Evolutionary conservation across 306 rosid species (phyloP).

Genomic region (Dryas octopetala): DNA sequence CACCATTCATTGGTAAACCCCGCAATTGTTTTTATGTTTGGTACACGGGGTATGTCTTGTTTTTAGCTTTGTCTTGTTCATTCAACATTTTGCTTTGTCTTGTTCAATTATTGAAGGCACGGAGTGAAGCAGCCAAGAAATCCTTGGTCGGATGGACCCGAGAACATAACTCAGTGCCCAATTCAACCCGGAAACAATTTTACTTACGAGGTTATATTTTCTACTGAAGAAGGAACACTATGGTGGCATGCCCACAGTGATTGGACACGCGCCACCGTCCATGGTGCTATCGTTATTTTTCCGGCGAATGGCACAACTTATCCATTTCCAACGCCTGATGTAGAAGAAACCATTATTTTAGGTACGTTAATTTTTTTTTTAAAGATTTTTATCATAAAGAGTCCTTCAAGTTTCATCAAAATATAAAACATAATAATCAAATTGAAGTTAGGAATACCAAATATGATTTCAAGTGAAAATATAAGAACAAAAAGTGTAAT

Average conservation of each 20-base stretch:
- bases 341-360: slow-evolving; percentile 13
- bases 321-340: slow-evolving; percentile 31
- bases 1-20: slow-evolving; percentile 35
- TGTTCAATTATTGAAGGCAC: slow-evolving; percentile 13
- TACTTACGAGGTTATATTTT: slow-evolving; percentile 32
- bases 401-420: too few species aligned
- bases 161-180: slow-evolving; percentile 43
- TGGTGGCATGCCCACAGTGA: slow-evolving; percentile 56
- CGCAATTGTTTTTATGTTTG: too few species aligned
- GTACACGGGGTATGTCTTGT: too few species aligned
- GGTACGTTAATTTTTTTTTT: slow-evolving; percentile 4
- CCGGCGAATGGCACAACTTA: slow-evolving; percentile 1
- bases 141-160: slow-evolving; percentile 49
- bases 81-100: not conserved
- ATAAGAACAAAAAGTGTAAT: not conserved
- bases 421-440: too few species aligned
- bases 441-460: too few species aligned
- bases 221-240: slow-evolving; percentile 41
- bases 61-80: not conserved
- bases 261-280: slow-evolving; percentile 41
- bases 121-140: slow-evolving; percentile 42
- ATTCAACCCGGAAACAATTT: slow-evolving; percentile 27
- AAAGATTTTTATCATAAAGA: too few species aligned
- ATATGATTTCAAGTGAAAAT: too few species aligned
- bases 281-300: slow-evolving; percentile 32